Conservation (phyloP, 2,329 filamentous ascomycete species). For the Ophiostoma sp. region DNA sequence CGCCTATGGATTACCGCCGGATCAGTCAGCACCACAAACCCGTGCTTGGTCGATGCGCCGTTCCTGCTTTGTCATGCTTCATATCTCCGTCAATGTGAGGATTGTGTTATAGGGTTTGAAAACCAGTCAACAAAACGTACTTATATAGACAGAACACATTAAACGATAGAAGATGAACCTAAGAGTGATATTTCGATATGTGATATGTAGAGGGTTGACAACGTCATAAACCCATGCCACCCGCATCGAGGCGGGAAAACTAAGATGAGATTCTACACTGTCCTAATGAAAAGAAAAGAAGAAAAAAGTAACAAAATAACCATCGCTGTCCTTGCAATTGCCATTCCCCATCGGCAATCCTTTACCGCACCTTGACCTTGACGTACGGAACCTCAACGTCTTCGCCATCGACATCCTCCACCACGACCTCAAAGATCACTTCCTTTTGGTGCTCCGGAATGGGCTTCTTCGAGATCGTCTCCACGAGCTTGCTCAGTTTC, state of each 20-base stretch:
- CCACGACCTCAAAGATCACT: slow-evolving; percentile 92
- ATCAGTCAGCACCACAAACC: slow-evolving; percentile 6
- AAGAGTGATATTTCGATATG: no score
- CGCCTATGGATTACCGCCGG: neutral
- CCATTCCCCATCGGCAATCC: neutral
- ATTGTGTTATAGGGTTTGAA: neutral
- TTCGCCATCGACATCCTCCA: slow-evolving; percentile 80
- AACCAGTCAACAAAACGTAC: no score
- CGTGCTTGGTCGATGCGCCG: neutral
- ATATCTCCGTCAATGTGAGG: neutral
- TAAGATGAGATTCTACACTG: neutral
- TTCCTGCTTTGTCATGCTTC: neutral
- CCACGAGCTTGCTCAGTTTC: slow-evolving; percentile 83
- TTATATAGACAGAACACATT: no score
- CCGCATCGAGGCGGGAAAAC: neutral
- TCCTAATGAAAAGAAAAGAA: neutral
- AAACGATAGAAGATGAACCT: no score
- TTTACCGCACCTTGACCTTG: slow-evolving; percentile 65
- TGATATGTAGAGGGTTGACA: no score
- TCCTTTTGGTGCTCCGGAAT: slow-evolving; percentile 90
- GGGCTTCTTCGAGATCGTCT: slow-evolving; percentile 84
- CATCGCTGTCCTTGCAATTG: neutral
- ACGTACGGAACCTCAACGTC: slow-evolving; percentile 97
- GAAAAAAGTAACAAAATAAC: neutral
- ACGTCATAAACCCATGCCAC: no score